Evolutionary conservation across 306 rosid genomes (phyloP).

Genomic region (Acacia crassicarpa): DNA sequence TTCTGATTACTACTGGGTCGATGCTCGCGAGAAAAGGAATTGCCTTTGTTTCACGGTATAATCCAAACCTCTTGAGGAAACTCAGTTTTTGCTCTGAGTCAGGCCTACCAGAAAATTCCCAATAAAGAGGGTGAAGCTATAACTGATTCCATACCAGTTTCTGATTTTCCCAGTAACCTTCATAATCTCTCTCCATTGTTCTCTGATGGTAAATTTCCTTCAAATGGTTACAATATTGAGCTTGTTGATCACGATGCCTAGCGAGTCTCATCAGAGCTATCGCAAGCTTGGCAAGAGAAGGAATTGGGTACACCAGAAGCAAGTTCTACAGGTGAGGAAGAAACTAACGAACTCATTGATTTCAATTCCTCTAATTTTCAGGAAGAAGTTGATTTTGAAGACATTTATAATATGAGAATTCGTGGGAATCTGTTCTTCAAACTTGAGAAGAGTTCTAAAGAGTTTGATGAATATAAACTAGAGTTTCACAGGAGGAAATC

Average conservation of each 20-base stretch:
- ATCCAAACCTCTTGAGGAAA: conserved; percentile 26
- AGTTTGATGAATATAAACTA: conserved; percentile 77
- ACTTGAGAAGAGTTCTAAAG: conserved; percentile 76
- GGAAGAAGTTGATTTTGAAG: conserved; percentile 63
- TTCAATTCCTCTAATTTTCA: conserved; percentile 28
- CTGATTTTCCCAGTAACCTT: conserved; percentile 38
- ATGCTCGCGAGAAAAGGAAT: conserved; percentile 42
- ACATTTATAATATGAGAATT: conserved; percentile 73
- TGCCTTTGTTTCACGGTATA: conserved; percentile 26
- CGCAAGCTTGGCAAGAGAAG: conserved; percentile 56
- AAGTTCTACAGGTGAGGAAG: conserved; percentile 29
- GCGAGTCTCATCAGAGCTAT: conserved; percentile 65
- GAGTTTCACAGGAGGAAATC: conserved; percentile 76
- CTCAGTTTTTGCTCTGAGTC: conserved; percentile 37
- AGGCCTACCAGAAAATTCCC: conserved; percentile 29
- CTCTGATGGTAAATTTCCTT: conserved; percentile 37
- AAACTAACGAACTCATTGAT: conserved; percentile 39
- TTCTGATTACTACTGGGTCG: conserved; percentile 21
- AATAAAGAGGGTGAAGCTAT: conserved; percentile 29
- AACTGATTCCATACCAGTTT: conserved; percentile 19
- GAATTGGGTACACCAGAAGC: conserved; percentile 25
- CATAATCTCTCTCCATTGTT: conserved; percentile 52
- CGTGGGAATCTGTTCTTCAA: conserved; percentile 69
- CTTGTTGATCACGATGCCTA: conserved; percentile 73
- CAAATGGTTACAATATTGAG: conserved; percentile 53